Percentiles rank a stretch among this genome's conserved stretches.
These are phyloP conservation scores for Butyriboletus appendiculatus DNA, from an alignment of 1,284 basidiomycete genomes.

Conservation along the genomic window DNA sequence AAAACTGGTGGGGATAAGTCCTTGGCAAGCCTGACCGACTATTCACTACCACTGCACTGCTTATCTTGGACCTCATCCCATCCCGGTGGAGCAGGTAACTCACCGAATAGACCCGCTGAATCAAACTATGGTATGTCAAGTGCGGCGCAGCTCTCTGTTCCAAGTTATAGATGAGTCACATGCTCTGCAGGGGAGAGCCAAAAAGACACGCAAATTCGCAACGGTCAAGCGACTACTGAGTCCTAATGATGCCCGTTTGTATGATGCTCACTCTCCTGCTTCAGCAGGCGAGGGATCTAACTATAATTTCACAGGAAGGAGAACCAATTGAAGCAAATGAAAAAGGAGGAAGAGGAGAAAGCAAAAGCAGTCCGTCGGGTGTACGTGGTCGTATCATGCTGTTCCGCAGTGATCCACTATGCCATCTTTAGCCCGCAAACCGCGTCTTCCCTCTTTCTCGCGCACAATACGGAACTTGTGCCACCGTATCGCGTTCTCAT, in stretches of 20 bases:
- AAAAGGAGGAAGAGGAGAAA: constrained; percentile 75
- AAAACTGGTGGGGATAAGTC: not conserved
- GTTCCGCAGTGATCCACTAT: not conserved
- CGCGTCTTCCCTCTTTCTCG: constrained; percentile 91
- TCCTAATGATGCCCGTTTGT: constrained; percentile 94
- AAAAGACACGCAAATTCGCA: constrained; percentile 95
- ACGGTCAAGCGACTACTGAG: constrained; percentile 94
- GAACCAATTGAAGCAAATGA: constrained; percentile 77
- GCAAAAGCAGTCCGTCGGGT: constrained; percentile 70
- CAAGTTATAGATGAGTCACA: not conserved
- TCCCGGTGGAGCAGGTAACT: not conserved
- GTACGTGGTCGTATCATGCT: constrained; percentile 44
- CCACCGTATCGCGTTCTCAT: constrained; percentile 98
- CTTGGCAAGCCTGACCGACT: not conserved
- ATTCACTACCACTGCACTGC: not conserved
- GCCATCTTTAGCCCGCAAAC: constrained; percentile 62
- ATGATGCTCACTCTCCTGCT: constrained; percentile 36
- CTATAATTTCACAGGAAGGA: constrained; percentile 58
- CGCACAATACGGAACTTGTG: constrained; percentile 94
- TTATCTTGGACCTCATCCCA: not conserved
- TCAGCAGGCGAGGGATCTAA: not conserved
- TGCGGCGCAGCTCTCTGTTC: not conserved
- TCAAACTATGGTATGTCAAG: constrained; percentile 17
- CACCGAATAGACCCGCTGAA: not conserved
- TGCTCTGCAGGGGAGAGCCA: constrained; percentile 77